phyloP scores from a whole-genome alignment of 176 grass and related monocot species.

The Avena insularis region DNA sequence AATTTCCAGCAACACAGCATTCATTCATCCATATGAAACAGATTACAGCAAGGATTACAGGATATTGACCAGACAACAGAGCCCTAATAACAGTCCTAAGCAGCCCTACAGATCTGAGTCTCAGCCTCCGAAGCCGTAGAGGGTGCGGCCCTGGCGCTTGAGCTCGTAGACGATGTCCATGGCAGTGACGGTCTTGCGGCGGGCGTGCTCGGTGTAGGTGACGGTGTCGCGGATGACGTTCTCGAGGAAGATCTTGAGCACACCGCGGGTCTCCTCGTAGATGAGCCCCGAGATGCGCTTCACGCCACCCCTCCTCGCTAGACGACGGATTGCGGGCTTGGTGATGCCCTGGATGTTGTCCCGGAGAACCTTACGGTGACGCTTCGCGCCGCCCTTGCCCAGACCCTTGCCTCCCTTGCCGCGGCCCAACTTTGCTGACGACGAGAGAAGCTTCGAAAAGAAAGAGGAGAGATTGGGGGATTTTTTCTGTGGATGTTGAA shows the following conservation, averaged over 20 bases:
- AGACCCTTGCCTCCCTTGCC: constrained; percentile 93
- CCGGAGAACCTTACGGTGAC: constrained; percentile 81
- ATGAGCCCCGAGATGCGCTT: constrained; percentile 74
- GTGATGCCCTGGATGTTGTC: constrained; percentile 97
- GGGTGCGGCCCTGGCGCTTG: constrained; percentile 76
- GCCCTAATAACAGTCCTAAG: too few relatives aligned
- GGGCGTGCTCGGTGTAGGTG: constrained; percentile 75
- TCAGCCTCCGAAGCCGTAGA: constrained; percentile 67
- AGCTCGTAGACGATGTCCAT: constrained; percentile 82
- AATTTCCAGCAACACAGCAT: too few relatives aligned
- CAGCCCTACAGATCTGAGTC: too few relatives aligned
- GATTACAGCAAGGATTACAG: not conserved
- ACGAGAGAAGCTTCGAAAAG: not conserved
- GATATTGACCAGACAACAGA: too few relatives aligned
- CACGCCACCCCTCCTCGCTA: constrained; percentile 58
- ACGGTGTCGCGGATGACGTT: constrained; percentile 83
- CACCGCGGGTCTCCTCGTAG: constrained; percentile 73
- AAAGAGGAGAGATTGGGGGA: too few relatives aligned
- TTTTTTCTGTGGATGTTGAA: too few relatives aligned
- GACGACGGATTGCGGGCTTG: constrained; percentile 79
- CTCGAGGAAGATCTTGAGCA: constrained; percentile 90
- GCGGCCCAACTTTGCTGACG: constrained; percentile 61
- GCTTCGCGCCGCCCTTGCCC: constrained; percentile 83
- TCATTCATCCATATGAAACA: not conserved
- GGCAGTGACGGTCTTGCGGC: constrained; percentile 81